A percentile compares a stretch with the other conserved stretches of the same genome.
Conservation (phyloP, 345 rosid species). For the Eucalyptus erythrocorys region DNA sequence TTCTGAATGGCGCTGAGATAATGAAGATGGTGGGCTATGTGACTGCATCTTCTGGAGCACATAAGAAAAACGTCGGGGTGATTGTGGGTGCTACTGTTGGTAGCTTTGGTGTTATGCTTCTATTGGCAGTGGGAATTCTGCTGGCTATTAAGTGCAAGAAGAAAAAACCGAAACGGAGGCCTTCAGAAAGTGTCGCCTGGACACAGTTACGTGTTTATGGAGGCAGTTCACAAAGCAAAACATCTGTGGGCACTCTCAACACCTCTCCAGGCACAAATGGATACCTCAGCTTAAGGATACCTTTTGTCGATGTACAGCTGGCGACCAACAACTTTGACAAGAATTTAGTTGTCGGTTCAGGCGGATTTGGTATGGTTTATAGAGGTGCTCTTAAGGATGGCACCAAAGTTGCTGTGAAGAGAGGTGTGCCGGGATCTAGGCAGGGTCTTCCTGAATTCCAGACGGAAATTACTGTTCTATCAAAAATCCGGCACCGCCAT, state of each 20-base stretch:
- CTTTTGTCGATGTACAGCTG: slow-evolving; percentile 56
- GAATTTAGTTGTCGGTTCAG: slow-evolving; percentile 62
- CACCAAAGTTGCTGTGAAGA: slow-evolving; percentile 78
- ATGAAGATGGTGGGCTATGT: slow-evolving; percentile 50
- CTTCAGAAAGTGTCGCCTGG: slow-evolving; percentile 66
- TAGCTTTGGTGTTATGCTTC: slow-evolving; percentile 24
- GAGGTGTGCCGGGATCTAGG: slow-evolving; percentile 87
- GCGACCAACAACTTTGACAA: slow-evolving; percentile 79
- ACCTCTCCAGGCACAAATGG: slow-evolving; percentile 54
- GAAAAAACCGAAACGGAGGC: slow-evolving; percentile 24
- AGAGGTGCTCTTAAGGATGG: slow-evolving; percentile 69
- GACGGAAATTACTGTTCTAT: slow-evolving; percentile 66
- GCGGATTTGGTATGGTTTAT: slow-evolving; percentile 95
- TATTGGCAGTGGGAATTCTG: slow-evolving; percentile 10
- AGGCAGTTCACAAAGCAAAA: slow-evolving; percentile 62
- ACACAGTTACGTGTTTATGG: slow-evolving; percentile 66
- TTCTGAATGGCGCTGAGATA: slow-evolving; percentile 84
- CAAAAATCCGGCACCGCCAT: slow-evolving; percentile 87
- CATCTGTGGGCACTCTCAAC: slow-evolving; percentile 53
- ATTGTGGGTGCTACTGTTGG: slow-evolving; percentile 52
- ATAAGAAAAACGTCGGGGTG: slow-evolving; percentile 40
- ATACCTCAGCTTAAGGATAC: slow-evolving; percentile 48
- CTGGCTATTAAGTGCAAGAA: slow-evolving; percentile 20
- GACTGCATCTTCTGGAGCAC: slow-evolving; percentile 1
- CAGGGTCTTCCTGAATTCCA: slow-evolving; percentile 97